Percentiles rank a stretch among this genome's conserved stretches.
Conservation (phyloP, 805 yeast genomes). For the Komagataella pseudopastoris region DNA sequence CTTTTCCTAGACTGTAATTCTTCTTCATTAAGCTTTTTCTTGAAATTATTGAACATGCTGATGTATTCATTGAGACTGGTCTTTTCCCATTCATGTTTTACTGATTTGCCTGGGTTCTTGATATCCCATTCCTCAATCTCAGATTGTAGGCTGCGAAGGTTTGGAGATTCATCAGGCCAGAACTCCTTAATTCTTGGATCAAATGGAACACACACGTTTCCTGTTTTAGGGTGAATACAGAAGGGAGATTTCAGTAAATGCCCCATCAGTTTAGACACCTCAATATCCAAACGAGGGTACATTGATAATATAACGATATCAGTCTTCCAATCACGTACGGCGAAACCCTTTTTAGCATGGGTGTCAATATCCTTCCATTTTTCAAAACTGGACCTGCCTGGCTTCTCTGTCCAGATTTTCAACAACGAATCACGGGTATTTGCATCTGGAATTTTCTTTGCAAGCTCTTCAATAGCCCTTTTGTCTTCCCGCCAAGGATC, state of each 20-base stretch:
- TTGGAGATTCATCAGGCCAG: slow-evolving; percentile 74
- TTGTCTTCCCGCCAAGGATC: slow-evolving; percentile 67
- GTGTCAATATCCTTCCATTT: slow-evolving; percentile 74
- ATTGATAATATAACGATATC: slow-evolving; percentile 68
- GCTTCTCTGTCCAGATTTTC: slow-evolving; percentile 43
- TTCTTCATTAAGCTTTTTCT: slow-evolving; percentile 38
- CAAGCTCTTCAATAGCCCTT: slow-evolving; percentile 41
- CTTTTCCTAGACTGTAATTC: slow-evolving; percentile 27
- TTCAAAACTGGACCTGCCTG: slow-evolving; percentile 36
- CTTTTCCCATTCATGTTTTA: slow-evolving; percentile 34
- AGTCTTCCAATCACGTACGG: slow-evolving; percentile 54
- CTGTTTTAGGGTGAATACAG: slow-evolving; percentile 94
- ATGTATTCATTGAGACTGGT: slow-evolving; percentile 64
- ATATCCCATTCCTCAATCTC: slow-evolving; percentile 45
- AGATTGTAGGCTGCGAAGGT: slow-evolving; percentile 43
- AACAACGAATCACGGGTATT: slow-evolving; percentile 36
- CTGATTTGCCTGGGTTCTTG: slow-evolving; percentile 13
- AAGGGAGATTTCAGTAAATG: slow-evolving; percentile 94
- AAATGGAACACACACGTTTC: slow-evolving; percentile 88
- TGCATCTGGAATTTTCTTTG: slow-evolving; percentile 51
- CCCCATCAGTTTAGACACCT: slow-evolving; percentile 79
- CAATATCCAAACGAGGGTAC: slow-evolving; percentile 88
- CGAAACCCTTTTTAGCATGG: slow-evolving; percentile 28
- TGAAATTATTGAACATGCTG: slow-evolving; percentile 51
- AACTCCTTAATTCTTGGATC: slow-evolving; percentile 42